Evolutionary conservation across 805 yeast genomes (phyloP).

Genomic region (Metschnikowia arizonensis): DNA sequence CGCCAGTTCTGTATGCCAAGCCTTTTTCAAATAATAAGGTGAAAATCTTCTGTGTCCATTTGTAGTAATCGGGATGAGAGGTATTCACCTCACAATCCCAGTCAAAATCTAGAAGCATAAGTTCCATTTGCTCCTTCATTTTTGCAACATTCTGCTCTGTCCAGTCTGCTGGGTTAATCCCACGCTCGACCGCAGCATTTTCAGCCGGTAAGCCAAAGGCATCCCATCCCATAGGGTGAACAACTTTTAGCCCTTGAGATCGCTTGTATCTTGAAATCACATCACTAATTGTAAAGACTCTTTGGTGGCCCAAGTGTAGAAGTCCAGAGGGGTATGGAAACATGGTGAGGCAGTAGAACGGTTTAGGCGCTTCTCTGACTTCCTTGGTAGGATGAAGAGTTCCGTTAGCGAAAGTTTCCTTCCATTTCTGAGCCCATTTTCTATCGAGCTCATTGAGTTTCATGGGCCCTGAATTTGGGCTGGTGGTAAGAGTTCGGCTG

Average conservation of each 20-base stretch:
- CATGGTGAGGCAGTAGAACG: slow-evolving; percentile 73
- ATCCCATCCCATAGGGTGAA: slow-evolving; percentile 99
- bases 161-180: slow-evolving; percentile 78
- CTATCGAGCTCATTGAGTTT: slow-evolving; percentile 36
- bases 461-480: not conserved
- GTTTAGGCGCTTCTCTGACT: slow-evolving; percentile 1
- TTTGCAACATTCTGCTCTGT: slow-evolving; percentile 72
- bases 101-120: slow-evolving; percentile 82
- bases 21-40: slow-evolving; percentile 68
- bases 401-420: slow-evolving; percentile 26
- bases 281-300: slow-evolving; percentile 91
- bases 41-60: slow-evolving; percentile 88
- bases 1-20: slow-evolving; percentile 77
- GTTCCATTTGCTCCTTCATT: slow-evolving; percentile 78
- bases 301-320: slow-evolving; percentile 88
- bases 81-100: slow-evolving; percentile 92
- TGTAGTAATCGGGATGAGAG: slow-evolving; percentile 81
- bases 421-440: slow-evolving; percentile 56
- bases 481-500: not conserved
- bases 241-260: slow-evolving; percentile 68
- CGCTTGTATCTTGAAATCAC: slow-evolving; percentile 73
- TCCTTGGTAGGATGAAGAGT: slow-evolving; percentile 34
- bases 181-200: slow-evolving; percentile 91
- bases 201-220: slow-evolving; percentile 98
- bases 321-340: slow-evolving; percentile 96